Evolutionary conservation across 2,329 filamentous ascomycete species (phyloP), one percentile per base, ranked within the genome.

Genomic region (Phialemoniopsis sp.): DNA sequence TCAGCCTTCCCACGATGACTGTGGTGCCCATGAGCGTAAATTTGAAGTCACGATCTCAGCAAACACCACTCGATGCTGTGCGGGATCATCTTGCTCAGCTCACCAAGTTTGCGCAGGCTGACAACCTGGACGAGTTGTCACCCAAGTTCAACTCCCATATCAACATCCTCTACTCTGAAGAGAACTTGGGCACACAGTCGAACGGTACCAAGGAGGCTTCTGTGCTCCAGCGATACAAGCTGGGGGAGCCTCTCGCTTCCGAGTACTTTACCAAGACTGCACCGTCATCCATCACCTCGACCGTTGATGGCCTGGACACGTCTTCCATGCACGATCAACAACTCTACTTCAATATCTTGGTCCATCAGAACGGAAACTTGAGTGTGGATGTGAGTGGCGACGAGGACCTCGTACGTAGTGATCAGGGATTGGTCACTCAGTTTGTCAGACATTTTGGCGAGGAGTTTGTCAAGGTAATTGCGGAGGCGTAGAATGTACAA

Each of bases 281-380:
- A 16, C 43, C 45, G 8, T 37, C 39, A 6, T 8, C n/a, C n/a
- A 14, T 28, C 12, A 21, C 4, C 1, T 34, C 32, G 9, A 36
- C 28, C 3, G 35, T 47, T 3, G 43, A 47, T 28, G 28, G 40
- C n/a, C 30, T 42, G 15, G 35, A 46, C 13, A 32, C 26, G 8
- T 39, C 32, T 21, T 33, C 28, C 10, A 30, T 47, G 19, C 33
- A 38, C 13, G 30, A 26, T 2, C 38, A 44, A 21, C 38, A 42
- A 17, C 21, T 47, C 18, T 47, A 43, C 32, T 42, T 47, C 17
- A 47, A 47, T 18, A 41, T 47, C 14, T 26, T 46, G 14, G 40
- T 47, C 12, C 39, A 37, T 13, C 34, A 38, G 3, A 30, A 33
- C n/a, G 41, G 38, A 4, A 36, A 18, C 29, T 18, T 46, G n/a